Conservation (phyloP, 345 rosid genomes). For the Linum tenue region DNA sequence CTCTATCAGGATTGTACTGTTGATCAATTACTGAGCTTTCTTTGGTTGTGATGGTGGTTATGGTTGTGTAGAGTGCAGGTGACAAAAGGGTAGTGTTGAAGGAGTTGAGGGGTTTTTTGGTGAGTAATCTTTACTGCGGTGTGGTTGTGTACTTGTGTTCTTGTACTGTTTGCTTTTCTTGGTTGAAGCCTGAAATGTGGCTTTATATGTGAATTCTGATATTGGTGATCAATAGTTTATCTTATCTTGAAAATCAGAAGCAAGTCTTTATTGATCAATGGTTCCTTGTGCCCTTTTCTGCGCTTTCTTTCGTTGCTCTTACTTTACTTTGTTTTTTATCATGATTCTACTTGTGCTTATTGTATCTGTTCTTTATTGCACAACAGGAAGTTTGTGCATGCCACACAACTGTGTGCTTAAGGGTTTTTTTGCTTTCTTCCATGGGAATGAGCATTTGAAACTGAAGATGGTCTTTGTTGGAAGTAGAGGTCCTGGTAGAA, state of each 20-base stretch:
- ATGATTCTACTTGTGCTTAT: background rate
- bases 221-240: background rate
- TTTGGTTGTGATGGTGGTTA: no score
- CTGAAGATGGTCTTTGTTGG: background rate
- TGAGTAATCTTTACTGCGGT: no score
- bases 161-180: background rate
- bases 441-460: constrained; percentile 1
- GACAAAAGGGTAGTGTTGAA: no score
- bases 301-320: background rate
- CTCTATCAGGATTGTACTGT: no score
- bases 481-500: background rate
- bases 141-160: no score
- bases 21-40: no score
- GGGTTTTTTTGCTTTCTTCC: background rate
- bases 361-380: background rate
- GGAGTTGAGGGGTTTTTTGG: no score
- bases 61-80: no score
- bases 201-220: background rate
- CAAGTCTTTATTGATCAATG: background rate
- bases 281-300: background rate
- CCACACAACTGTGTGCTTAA: background rate
- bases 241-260: background rate
- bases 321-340: background rate
- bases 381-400: background rate
- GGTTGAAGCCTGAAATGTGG: background rate